A percentile compares a stretch with the other conserved stretches of the same genome.
These are phyloP conservation scores for Colletotrichum godetiae DNA, from an alignment of 2,329 filamentous ascomycete species.

Conservation along the genomic window DNA sequence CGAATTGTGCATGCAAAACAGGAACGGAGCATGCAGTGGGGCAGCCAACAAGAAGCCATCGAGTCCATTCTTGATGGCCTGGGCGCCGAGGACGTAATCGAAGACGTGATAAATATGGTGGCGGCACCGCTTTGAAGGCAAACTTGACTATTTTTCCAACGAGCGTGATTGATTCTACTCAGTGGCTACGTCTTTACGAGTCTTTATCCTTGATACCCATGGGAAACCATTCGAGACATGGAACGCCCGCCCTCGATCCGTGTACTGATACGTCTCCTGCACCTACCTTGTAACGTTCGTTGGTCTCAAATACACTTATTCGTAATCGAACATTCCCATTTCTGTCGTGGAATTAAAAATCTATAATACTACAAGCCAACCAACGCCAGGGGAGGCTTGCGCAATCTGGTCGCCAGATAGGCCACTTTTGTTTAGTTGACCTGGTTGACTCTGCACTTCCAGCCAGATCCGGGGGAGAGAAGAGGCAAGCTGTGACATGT, in stretches of 20 bases:
- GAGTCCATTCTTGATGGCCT: conserved; percentile 72
- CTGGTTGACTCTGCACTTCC: conserved; percentile 88
- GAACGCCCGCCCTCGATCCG: conserved; percentile 29
- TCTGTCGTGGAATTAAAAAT: conserved; percentile 38
- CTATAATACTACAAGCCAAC: conserved; percentile 35
- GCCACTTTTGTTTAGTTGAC: conserved; percentile 62
- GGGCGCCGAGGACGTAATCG: conserved; percentile 71
- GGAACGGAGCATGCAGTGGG: conserved; percentile 94
- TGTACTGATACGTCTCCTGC: conserved; percentile 29
- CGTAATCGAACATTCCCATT: conserved; percentile 35
- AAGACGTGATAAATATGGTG: conserved; percentile 71
- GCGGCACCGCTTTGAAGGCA: conserved; percentile 59
- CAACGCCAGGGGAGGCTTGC: conserved; percentile 19
- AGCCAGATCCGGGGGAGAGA: conserved; percentile 83
- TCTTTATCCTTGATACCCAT: conserved; percentile 20
- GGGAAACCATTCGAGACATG: conserved; percentile 20
- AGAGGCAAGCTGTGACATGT: conserved; percentile 77
- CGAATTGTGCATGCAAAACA: conserved; percentile 74
- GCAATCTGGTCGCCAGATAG: neutral
- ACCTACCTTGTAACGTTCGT: conserved; percentile 24
- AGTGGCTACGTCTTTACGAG: neutral
- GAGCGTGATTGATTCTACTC: conserved; percentile 23
- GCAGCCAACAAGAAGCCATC: conserved; percentile 80
- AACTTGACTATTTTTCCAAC: neutral
- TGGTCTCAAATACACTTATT: conserved; percentile 15